A percentile compares a stretch with the other conserved stretches of the same genome.
Conservation (phyloP, 2,329 filamentous ascomycete genomes). For the Curvularia lunata region DNA sequence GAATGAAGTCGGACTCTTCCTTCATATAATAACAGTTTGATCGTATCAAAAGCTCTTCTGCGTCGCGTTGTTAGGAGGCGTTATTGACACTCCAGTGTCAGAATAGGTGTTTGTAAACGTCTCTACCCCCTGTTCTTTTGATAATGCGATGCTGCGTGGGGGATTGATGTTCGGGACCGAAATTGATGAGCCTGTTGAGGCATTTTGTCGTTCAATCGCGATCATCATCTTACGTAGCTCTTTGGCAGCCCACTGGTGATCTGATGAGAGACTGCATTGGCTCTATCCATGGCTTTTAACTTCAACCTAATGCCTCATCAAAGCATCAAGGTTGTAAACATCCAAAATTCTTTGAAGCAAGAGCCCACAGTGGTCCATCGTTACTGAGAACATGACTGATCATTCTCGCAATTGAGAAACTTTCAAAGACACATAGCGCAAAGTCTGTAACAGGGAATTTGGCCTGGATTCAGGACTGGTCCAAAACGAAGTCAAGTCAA, state of each 20-base stretch:
- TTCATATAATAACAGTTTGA: neutral
- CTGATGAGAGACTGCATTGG: too few relatives aligned
- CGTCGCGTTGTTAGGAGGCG: neutral
- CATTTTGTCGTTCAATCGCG: too few relatives aligned
- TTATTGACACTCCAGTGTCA: neutral
- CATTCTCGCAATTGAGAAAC: neutral
- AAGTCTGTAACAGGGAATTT: neutral
- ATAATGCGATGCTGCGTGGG: too few relatives aligned
- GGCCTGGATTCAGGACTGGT: neutral
- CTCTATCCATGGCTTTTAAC: too few relatives aligned
- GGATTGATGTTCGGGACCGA: neutral
- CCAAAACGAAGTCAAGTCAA: neutral
- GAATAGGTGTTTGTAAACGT: neutral
- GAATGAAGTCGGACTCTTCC: neutral
- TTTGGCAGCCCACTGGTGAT: too few relatives aligned
- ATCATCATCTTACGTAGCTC: too few relatives aligned
- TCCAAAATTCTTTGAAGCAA: neutral
- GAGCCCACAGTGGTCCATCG: too few relatives aligned
- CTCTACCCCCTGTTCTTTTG: too few relatives aligned
- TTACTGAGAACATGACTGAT: neutral
- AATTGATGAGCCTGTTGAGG: neutral
- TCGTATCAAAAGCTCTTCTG: neutral
- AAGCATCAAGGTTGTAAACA: neutral
- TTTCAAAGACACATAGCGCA: neutral
- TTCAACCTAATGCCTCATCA: neutral